Conservation (phyloP, 1,284 basidiomycete species). For the Papiliotrema fonsecae region DNA sequence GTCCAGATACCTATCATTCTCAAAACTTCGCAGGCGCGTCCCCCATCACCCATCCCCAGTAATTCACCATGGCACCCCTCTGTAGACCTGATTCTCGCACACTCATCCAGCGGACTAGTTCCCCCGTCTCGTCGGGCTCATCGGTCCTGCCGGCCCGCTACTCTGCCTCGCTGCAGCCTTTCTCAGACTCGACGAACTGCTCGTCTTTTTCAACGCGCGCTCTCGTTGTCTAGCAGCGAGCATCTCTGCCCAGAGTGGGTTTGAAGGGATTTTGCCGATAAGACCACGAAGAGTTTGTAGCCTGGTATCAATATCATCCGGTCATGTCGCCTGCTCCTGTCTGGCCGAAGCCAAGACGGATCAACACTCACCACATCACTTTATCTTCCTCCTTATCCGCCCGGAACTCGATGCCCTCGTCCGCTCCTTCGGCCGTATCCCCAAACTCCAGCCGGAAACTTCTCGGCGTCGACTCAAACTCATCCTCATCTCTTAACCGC, state of each 20-base stretch:
- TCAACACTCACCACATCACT: slow-evolving; percentile 64
- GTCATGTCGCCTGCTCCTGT: too few relatives aligned
- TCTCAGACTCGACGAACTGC: background rate
- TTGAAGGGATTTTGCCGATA: slow-evolving; percentile 78
- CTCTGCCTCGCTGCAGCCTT: background rate
- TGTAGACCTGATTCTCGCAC: too few relatives aligned
- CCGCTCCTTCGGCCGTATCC: slow-evolving; percentile 55
- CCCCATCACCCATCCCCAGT: too few relatives aligned
- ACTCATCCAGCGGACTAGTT: too few relatives aligned
- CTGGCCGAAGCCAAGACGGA: too few relatives aligned
- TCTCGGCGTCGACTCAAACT: slow-evolving; percentile 59
- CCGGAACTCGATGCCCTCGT: slow-evolving; percentile 81
- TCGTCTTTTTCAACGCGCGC: background rate
- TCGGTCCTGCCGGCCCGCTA: too few relatives aligned
- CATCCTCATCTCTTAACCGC: slow-evolving; percentile 60
- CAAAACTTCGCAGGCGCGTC: too few relatives aligned
- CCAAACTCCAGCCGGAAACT: slow-evolving; percentile 79
- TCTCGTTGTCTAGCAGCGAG: slow-evolving; percentile 39
- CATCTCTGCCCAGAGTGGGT: slow-evolving; percentile 85
- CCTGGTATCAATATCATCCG: too few relatives aligned
- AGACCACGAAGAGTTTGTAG: slow-evolving; percentile 72
- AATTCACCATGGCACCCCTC: too few relatives aligned
- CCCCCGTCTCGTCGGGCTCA: too few relatives aligned
- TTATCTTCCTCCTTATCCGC: slow-evolving; percentile 90
- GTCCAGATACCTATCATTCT: too few relatives aligned